These are phyloP conservation scores for Prunus mira DNA, from an alignment of 306 rosid genomes.

Conservation along the genomic window DNA sequence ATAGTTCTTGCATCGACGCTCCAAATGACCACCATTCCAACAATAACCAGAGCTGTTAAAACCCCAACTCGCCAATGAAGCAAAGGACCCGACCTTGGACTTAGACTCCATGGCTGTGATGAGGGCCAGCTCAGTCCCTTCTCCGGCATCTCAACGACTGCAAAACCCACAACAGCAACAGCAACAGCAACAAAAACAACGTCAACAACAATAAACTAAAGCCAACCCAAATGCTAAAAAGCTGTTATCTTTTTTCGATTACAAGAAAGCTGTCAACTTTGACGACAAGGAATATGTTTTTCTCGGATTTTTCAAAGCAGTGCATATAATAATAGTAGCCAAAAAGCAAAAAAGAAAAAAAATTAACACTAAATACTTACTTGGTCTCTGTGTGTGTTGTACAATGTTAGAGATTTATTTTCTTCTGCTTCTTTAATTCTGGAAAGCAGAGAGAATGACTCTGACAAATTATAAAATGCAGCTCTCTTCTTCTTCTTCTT, in stretches of 20 bases:
- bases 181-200: slow-evolving; percentile 3
- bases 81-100: slow-evolving; percentile 35
- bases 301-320: slow-evolving; percentile 11
- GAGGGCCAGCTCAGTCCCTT: slow-evolving; percentile 41
- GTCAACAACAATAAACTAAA: slow-evolving; percentile 4
- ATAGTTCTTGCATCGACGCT: slow-evolving; percentile 58
- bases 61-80: slow-evolving; percentile 62
- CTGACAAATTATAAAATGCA: slow-evolving; percentile 1
- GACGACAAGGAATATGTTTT: slow-evolving; percentile 19
- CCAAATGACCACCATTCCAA: slow-evolving; percentile 64
- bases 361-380: slow-evolving; percentile 13
- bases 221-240: slow-evolving; percentile 14
- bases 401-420: neutral
- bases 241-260: neutral
- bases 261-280: slow-evolving; percentile 17
- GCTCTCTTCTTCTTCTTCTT: neutral
- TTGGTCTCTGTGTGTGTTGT: neutral
- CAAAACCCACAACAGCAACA: neutral
- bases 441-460: neutral
- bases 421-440: neutral
- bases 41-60: slow-evolving; percentile 48
- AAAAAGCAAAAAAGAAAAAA: neutral
- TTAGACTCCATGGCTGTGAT: slow-evolving; percentile 33
- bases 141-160: slow-evolving; percentile 56
- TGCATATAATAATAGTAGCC: neutral